phyloP scores from a whole-genome alignment of 2,329 filamentous ascomycete species.

The Xylariaceae sp. region DNA sequence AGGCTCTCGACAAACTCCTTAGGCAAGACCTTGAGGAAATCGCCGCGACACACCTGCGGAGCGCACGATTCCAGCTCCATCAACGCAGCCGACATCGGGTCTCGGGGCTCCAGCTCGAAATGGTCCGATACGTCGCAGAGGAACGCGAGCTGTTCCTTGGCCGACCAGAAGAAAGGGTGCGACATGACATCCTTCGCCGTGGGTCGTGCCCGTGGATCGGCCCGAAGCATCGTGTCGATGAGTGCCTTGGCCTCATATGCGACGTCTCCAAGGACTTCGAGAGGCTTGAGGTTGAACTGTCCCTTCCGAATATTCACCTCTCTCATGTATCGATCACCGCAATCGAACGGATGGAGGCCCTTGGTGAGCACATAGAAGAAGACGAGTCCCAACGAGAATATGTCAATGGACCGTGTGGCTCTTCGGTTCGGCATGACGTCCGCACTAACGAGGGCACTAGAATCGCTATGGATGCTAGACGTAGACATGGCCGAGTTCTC shows the following conservation, averaged over 20 bases:
- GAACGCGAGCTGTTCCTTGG: slow-evolving; percentile 84
- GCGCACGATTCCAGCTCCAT: slow-evolving; percentile 52
- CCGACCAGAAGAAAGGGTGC: slow-evolving; percentile 94
- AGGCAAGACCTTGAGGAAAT: slow-evolving; percentile 74
- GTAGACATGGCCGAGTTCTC: slow-evolving; percentile 40
- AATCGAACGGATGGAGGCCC: slow-evolving; percentile 88
- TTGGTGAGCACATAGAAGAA: slow-evolving; percentile 98
- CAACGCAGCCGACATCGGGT: slow-evolving; percentile 69
- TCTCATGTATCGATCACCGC: slow-evolving; percentile 88
- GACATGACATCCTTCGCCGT: slow-evolving; percentile 45
- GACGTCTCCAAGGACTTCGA: slow-evolving; percentile 75
- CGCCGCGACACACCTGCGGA: slow-evolving; percentile 52
- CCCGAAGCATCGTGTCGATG: slow-evolving; percentile 71
- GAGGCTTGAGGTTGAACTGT: slow-evolving; percentile 63
- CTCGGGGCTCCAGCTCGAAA: slow-evolving; percentile 86
- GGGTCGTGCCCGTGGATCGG: slow-evolving; percentile 55
- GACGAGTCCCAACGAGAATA: slow-evolving; percentile 94
- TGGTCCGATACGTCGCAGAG: slow-evolving; percentile 96
- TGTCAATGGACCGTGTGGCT: slow-evolving; percentile 92
- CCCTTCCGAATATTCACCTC: slow-evolving; percentile 97
- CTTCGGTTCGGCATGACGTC: slow-evolving; percentile 63
- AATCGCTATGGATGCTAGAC: slow-evolving; percentile 55
- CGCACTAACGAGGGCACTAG: slow-evolving; percentile 52
- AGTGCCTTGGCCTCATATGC: slow-evolving; percentile 83
- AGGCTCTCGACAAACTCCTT: slow-evolving; percentile 81